These are phyloP conservation scores for Arxiozyma bovina DNA, from an alignment of 1,139 yeast genomes.

Conservation along the genomic window DNA sequence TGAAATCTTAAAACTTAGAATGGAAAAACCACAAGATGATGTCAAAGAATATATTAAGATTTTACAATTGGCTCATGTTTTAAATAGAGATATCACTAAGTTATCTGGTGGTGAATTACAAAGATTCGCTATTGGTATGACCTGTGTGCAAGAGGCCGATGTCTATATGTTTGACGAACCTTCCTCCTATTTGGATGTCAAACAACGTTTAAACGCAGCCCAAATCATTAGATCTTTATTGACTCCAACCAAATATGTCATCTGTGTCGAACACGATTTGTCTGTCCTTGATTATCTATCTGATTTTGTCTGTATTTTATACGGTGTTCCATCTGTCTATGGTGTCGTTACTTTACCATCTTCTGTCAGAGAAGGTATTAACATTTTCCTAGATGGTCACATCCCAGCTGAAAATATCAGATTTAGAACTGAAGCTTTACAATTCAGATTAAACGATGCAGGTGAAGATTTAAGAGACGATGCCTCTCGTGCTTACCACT, in stretches of 20 bases:
- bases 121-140: slow-evolving; percentile 95
- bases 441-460: slow-evolving; percentile 90
- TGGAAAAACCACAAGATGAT: slow-evolving; percentile 54
- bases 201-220: slow-evolving; percentile 97
- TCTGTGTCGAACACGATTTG: slow-evolving; percentile 96
- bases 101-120: slow-evolving; percentile 98
- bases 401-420: slow-evolving; percentile 94
- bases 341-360: slow-evolving; percentile 96
- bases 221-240: slow-evolving; percentile 80
- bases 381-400: slow-evolving; percentile 94
- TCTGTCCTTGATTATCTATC: slow-evolving; percentile 94
- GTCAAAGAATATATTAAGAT: slow-evolving; percentile 55
- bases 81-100: slow-evolving; percentile 78
- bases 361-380: slow-evolving; percentile 97
- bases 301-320: slow-evolving; percentile 89
- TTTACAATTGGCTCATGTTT: slow-evolving; percentile 63
- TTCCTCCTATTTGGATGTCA: slow-evolving; percentile 93
- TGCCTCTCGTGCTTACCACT: slow-evolving; percentile 65
- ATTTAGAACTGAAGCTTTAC: slow-evolving; percentile 90
- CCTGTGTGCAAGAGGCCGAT: slow-evolving; percentile 89
- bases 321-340: slow-evolving; percentile 96
- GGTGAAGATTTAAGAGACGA: slow-evolving; percentile 69
- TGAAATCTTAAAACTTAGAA: slow-evolving; percentile 64
- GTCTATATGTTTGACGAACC: slow-evolving; percentile 99
- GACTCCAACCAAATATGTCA: slow-evolving; percentile 68